Percentiles rank a stretch among this genome's conserved stretches.
These are phyloP conservation scores for Thozetella sp. DNA, from an alignment of 495 filamentous ascomycete genomes.

Conservation along the genomic window DNA sequence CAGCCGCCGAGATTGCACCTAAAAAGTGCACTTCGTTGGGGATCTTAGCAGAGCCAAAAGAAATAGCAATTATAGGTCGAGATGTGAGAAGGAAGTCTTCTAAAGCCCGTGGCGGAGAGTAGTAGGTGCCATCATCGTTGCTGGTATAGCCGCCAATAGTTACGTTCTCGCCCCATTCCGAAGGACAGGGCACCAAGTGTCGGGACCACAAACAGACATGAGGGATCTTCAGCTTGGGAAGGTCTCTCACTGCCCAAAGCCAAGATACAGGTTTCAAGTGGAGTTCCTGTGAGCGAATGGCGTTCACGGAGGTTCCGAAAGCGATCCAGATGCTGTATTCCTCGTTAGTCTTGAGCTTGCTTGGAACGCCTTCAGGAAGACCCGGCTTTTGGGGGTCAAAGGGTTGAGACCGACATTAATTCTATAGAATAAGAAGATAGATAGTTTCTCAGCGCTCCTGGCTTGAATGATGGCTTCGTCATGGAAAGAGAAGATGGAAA, in stretches of 20 bases:
- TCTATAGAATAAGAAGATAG: not conserved
- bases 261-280: not conserved
- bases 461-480: not conserved
- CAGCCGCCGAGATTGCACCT: not conserved
- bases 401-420: not conserved
- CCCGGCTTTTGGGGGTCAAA: too few relatives aligned
- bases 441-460: not conserved
- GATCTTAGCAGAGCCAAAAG: not conserved
- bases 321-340: not conserved
- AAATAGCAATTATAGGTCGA: not conserved
- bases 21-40: not conserved
- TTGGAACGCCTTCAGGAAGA: too few relatives aligned
- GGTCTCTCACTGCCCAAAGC: not conserved
- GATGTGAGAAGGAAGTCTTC: not conserved
- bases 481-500: not conserved
- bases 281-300: not conserved
- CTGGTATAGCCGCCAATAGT: not conserved
- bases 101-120: not conserved
- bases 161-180: not conserved
- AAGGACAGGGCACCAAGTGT: not conserved
- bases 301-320: not conserved
- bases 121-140: not conserved
- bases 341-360: too few relatives aligned
- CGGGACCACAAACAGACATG: not conserved
- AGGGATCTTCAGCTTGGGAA: not conserved